Evolutionary conservation across 805 yeast genomes (phyloP), one percentile per base, ranked within the genome.

Genomic region (Wickerhamiella dianesei): DNA sequence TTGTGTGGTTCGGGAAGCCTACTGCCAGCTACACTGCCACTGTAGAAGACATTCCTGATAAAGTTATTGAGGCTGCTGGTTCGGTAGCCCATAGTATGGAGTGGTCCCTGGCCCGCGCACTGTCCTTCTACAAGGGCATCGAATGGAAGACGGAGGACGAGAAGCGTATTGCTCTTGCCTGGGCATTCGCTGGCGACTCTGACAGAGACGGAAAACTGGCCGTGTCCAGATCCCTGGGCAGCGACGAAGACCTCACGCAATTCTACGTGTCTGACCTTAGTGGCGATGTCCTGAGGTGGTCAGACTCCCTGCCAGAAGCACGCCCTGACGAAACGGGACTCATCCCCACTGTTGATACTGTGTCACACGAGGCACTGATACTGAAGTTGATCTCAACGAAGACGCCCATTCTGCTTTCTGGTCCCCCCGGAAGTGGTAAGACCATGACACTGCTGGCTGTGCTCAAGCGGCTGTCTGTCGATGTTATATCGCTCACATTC

Each of bases 361-460:
- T 71, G 1, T 69, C 78, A 47, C 83, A 83, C 48, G 89, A 84
- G 50, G 59, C 65, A 1, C 56, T 83, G 9, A 68, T 89, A 1
- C 73, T 71, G 46, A 66, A 78, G 0, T 60, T 82, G 2, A 56
- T 88, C 35, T 67, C 68, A 32, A 74, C 75, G 41, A 79, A 74
- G 46, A 65, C 65, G 37, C 76, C 94, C 0, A 60, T 85, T 16
- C 67, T 89, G 21, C 67, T 89, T 19, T 86, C 95, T 63, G 97
- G 97, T 2, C 97, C 97, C 0, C 96, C 97, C 0, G 97, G 97
- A 3, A 82, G 96, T 0, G 97, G 97, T 48, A 89, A 89, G 59
- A 88, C 97, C 0, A 88, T 89, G 97, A 78, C 88, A 0, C 64
- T 89, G 17, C 71, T 84, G 53, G 76, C 80, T 42, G 79, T 86